Conservation (phyloP, 768 basidiomycete species). For the Mycena polygramma region DNA sequence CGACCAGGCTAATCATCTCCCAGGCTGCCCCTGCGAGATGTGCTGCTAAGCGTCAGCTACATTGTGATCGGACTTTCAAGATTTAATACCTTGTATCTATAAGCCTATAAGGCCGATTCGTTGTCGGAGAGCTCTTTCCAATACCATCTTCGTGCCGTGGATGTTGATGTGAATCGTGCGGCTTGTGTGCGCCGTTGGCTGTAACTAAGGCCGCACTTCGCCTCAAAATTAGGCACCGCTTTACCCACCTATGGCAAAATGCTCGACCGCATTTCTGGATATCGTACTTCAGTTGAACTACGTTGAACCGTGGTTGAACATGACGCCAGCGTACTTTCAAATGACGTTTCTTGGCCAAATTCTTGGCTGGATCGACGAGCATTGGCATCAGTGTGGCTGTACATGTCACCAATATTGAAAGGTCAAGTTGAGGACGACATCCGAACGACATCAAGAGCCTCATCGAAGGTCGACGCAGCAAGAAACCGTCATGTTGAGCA, state of each 20-base stretch:
- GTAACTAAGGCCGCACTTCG: no score
- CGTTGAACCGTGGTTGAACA: no score
- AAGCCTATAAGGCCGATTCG: neutral
- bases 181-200: no score
- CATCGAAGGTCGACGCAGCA: no score
- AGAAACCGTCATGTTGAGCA: no score
- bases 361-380: conserved; percentile 9
- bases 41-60: conserved; percentile 63
- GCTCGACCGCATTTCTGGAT: no score
- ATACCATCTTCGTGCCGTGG: neutral
- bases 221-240: neutral
- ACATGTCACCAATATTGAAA: neutral
- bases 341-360: conserved; percentile 4
- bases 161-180: neutral
- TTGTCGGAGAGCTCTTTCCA: neutral
- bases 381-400: conserved; percentile 12
- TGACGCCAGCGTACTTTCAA: no score
- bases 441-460: no score
- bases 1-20: neutral
- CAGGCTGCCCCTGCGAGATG: conserved; percentile 88
- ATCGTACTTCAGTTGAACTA: no score
- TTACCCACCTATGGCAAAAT: neutral
- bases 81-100: conserved; percentile 23
- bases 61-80: conserved; percentile 2
- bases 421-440: no score